phyloP scores from a whole-genome alignment of 305 asterid species.

The Rubia peregrina region DNA sequence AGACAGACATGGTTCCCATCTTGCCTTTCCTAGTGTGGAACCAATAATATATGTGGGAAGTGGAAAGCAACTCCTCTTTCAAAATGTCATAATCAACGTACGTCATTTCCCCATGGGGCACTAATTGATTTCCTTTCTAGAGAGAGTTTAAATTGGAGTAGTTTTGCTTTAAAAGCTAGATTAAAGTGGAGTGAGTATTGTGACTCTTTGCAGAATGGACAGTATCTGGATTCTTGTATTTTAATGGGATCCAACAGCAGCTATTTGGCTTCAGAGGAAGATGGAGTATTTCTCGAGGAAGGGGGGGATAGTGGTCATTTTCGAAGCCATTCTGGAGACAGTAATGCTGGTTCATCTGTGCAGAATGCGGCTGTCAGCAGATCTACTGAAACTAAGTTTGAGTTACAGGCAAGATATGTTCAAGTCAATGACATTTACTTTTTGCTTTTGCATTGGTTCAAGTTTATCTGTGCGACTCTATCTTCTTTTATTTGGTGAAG shows the following conservation, averaged over 20 bases:
- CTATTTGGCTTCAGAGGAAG: constrained; percentile 70
- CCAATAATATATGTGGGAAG: constrained; percentile 76
- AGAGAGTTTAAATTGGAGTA: constrained; percentile 12
- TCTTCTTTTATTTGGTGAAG: background rate
- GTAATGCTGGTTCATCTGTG: constrained; percentile 25
- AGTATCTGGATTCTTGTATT: constrained; percentile 70
- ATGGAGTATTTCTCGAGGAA: constrained; percentile 57
- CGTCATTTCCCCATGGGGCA: constrained; percentile 16
- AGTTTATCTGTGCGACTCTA: background rate
- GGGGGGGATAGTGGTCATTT: constrained; percentile 41
- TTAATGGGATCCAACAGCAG: constrained; percentile 80
- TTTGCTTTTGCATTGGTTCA: constrained; percentile 5
- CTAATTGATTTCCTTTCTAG: background rate
- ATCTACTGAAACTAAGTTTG: constrained; percentile 58
- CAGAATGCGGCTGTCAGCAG: constrained; percentile 38
- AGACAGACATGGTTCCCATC: constrained; percentile 56
- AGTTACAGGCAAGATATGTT: constrained; percentile 53
- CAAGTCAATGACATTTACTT: constrained; percentile 12
- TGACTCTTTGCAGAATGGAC: constrained; percentile 50
- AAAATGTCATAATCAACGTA: constrained; percentile 77
- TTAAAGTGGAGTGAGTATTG: constrained; percentile 8
- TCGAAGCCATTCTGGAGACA: constrained; percentile 34
- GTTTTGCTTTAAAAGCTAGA: constrained; percentile 8
- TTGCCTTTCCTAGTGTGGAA: constrained; percentile 60
- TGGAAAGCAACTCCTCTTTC: constrained; percentile 81